phyloP scores from a whole-genome alignment of 2,329 filamentous ascomycete genomes.

The Chrysoporthe deuterocubensis region DNA sequence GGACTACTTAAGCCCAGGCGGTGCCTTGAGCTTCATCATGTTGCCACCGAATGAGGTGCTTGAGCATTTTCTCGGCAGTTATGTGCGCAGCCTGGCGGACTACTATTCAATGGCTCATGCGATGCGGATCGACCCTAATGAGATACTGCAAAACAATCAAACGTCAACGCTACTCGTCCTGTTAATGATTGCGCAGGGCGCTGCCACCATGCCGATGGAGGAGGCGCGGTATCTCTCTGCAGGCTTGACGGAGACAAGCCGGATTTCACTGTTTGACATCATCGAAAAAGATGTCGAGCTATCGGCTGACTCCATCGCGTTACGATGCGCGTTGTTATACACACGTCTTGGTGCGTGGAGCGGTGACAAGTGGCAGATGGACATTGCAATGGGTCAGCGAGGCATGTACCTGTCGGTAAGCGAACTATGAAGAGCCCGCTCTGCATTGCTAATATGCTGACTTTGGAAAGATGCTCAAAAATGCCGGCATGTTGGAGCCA shows the following conservation, averaged over 20 bases:
- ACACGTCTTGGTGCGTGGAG: constrained; percentile 73
- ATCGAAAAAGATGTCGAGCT: constrained; percentile 74
- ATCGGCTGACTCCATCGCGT: constrained; percentile 65
- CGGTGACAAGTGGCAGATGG: constrained; percentile 79
- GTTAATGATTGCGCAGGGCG: constrained; percentile 74
- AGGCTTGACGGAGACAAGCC: constrained; percentile 71
- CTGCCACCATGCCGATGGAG: constrained; percentile 65
- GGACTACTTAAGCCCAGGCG: constrained; percentile 48
- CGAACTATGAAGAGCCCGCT: not conserved
- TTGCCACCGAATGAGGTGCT: constrained; percentile 68
- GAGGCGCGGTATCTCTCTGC: constrained; percentile 69
- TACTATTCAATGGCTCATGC: constrained; percentile 68
- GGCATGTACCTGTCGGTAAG: constrained; percentile 70
- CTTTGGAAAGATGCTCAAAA: constrained; percentile 62
- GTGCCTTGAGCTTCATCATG: constrained; percentile 65
- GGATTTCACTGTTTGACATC: constrained; percentile 72
- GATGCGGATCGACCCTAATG: constrained; percentile 67
- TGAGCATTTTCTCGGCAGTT: constrained; percentile 69
- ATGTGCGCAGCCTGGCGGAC: constrained; percentile 67
- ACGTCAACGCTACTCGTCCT: constrained; percentile 68
- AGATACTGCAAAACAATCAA: constrained; percentile 66
- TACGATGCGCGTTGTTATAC: constrained; percentile 70
- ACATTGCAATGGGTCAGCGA: constrained; percentile 74
- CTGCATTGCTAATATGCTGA: constrained; percentile 33
- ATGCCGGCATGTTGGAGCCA: constrained; percentile 68